Conservation (phyloP, 2,329 filamentous ascomycete species). For the Neopestalotiopsis sp. region DNA sequence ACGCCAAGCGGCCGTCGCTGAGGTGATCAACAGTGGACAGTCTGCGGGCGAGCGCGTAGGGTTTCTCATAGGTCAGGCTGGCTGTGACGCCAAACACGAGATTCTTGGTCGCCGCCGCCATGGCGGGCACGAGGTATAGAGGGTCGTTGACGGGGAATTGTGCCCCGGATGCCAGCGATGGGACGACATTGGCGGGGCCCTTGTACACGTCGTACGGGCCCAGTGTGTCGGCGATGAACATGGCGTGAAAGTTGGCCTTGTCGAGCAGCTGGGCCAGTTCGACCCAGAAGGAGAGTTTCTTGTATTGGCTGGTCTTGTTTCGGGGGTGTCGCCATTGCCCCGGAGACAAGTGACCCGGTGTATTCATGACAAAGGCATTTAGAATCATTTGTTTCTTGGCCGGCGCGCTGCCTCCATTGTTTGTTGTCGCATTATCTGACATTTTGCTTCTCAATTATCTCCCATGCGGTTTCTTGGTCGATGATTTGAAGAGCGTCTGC, state of each 20-base stretch:
- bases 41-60: constrained; percentile 63
- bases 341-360: constrained; percentile 65
- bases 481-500: too few species aligned
- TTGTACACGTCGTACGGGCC: constrained; percentile 67
- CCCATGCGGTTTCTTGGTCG: background rate
- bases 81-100: constrained; percentile 66
- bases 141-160: constrained; percentile 71
- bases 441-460: background rate
- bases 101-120: constrained; percentile 71
- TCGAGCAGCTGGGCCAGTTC: constrained; percentile 66
- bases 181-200: constrained; percentile 44
- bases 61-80: constrained; percentile 65
- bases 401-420: background rate
- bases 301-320: constrained; percentile 65
- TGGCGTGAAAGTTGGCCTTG: constrained; percentile 63
- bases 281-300: constrained; percentile 65
- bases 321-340: constrained; percentile 69
- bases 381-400: constrained; percentile 60
- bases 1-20: constrained; percentile 64
- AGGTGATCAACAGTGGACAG: constrained; percentile 68
- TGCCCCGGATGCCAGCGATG: constrained; percentile 61
- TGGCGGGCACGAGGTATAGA: constrained; percentile 61
- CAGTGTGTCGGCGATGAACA: constrained; percentile 70
- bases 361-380: constrained; percentile 70
- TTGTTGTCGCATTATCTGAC: background rate